These are phyloP conservation scores for Massariosphaeria phaeospora DNA, from an alignment of 495 filamentous ascomycete genomes.

Conservation along the genomic window DNA sequence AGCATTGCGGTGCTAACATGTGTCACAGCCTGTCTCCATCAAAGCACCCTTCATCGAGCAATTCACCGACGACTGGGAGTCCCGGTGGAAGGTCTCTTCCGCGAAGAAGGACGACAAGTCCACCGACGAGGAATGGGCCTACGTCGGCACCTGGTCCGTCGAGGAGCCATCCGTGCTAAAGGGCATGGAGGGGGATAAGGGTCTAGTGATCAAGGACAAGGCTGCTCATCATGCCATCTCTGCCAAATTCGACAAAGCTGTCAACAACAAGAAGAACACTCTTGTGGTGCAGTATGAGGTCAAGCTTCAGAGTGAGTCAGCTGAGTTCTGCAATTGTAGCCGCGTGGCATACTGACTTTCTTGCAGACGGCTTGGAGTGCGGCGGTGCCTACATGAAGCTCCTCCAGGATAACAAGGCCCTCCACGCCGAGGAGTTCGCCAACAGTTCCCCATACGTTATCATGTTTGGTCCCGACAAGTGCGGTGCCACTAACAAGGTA, in stretches of 20 bases:
- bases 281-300: slow-evolving; percentile 99
- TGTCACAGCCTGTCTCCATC: slow-evolving; percentile 67
- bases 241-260: slow-evolving; percentile 93
- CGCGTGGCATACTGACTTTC: slow-evolving; percentile 27
- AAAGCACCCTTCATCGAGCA: slow-evolving; percentile 97
- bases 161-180: slow-evolving; percentile 91
- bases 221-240: slow-evolving; percentile 99
- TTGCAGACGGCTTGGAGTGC: slow-evolving; percentile 84
- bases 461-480: slow-evolving; percentile 99
- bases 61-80: slow-evolving; percentile 93
- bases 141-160: slow-evolving; percentile 92
- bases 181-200: slow-evolving; percentile 93
- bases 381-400: slow-evolving; percentile 99
- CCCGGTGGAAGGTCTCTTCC: slow-evolving; percentile 85
- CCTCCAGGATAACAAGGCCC: slow-evolving; percentile 92
- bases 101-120: slow-evolving; percentile 89
- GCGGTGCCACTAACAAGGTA: slow-evolving; percentile 96
- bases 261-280: slow-evolving; percentile 94
- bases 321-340: neutral
- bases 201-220: slow-evolving; percentile 92
- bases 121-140: slow-evolving; percentile 93
- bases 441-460: slow-evolving; percentile 97
- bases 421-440: slow-evolving; percentile 96
- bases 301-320: slow-evolving; percentile 86
- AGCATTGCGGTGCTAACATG: slow-evolving; percentile 20